Evolutionary conservation across 371 early-diverging fungal genomes (phyloP).

Genomic region (Phascolomyces articulosus): DNA sequence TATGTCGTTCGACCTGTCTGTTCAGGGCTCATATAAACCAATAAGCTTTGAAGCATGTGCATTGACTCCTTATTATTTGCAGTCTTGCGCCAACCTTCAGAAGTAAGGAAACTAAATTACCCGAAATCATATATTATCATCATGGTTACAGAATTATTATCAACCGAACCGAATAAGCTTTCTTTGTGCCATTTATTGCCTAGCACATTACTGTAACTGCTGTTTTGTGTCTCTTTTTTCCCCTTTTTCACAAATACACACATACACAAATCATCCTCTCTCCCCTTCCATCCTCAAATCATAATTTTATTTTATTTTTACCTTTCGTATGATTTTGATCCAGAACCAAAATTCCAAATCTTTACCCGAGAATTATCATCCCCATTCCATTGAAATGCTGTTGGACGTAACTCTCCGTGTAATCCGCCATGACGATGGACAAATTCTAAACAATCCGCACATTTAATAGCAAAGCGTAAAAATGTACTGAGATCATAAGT

Average conservation of each 20-base stretch:
- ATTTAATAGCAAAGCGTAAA: conserved; percentile 46
- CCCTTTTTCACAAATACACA: conserved; percentile 19
- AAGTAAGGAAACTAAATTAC: conserved; percentile 25
- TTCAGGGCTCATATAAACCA: conserved; percentile 49
- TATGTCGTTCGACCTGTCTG: conserved; percentile 63
- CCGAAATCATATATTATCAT: neutral
- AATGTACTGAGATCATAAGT: conserved; percentile 46
- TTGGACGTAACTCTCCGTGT: conserved; percentile 45
- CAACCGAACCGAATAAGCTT: too few species aligned
- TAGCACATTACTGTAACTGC: too few species aligned
- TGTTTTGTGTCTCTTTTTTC: neutral
- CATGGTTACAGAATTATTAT: too few species aligned
- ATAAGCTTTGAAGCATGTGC: conserved; percentile 9
- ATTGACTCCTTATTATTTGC: conserved; percentile 33
- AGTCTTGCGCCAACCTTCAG: conserved; percentile 44
- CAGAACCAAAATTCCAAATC: conserved; percentile 44
- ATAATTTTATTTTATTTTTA: too few species aligned
- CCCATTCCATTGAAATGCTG: conserved; percentile 46
- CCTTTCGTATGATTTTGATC: conserved; percentile 33
- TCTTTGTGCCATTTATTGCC: too few species aligned
- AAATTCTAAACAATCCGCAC: conserved; percentile 45
- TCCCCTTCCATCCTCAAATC: too few species aligned
- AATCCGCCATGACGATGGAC: conserved; percentile 42
- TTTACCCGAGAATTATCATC: conserved; percentile 33
- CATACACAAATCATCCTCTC: neutral